Percentiles rank a stretch among this genome's conserved stretches.
Conservation (phyloP, 345 rosid genomes). For the Toxicodendron radicans region DNA sequence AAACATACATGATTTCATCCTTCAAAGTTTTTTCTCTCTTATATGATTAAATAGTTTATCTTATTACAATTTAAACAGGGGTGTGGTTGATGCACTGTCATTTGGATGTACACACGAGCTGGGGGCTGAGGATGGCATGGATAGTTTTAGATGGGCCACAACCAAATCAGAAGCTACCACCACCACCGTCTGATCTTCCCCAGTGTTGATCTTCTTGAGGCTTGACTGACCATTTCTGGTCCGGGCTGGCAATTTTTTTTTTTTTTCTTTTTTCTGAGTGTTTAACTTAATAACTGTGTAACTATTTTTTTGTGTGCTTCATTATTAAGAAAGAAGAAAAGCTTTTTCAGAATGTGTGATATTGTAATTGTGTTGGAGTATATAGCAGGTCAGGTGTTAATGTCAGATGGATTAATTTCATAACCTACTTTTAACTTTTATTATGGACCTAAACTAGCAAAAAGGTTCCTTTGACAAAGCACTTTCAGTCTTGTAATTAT, state of each 20-base stretch:
- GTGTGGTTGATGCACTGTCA: conserved; percentile 46
- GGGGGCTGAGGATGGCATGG: conserved; percentile 45
- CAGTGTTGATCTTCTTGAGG: conserved; percentile 28
- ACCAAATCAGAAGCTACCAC: conserved; percentile 36
- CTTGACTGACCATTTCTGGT: background rate
- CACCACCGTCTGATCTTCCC: conserved; percentile 53
- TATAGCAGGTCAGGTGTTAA: background rate
- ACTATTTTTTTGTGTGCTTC: background rate
- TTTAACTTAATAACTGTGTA: background rate
- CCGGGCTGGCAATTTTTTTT: background rate
- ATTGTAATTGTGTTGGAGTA: conserved; percentile 1
- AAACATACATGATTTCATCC: too few species aligned
- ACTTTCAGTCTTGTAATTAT: background rate
- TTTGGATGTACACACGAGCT: conserved; percentile 37
- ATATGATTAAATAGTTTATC: too few species aligned
- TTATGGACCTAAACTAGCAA: background rate
- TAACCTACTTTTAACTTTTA: background rate
- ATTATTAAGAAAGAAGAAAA: background rate
- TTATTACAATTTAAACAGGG: conserved; percentile 16
- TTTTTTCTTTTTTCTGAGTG: conserved; percentile 12
- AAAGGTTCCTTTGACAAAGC: background rate
- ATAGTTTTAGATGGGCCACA: conserved; percentile 35
- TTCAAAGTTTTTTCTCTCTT: too few species aligned
- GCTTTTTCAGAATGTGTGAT: background rate
- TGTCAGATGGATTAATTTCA: conserved; percentile 2